Conservation (phyloP, 2,329 filamentous ascomycete species). For the Apiospora sp. region DNA sequence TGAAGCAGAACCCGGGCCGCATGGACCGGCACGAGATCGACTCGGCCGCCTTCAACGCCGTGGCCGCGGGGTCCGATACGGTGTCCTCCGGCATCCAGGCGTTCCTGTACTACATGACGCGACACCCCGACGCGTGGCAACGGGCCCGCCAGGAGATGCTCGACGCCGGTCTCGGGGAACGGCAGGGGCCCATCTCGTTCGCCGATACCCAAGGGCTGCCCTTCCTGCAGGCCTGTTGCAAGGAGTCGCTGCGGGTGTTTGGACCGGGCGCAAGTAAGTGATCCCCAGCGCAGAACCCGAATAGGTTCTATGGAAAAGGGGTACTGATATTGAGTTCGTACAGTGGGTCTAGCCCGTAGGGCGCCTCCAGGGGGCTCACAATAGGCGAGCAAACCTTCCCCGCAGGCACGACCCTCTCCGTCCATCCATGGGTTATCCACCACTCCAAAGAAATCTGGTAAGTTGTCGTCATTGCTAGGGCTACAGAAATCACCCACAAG, state of each 20-base stretch:
- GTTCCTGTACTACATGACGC: constrained; percentile 26
- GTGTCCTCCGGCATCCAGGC: constrained; percentile 23
- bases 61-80: constrained; percentile 19
- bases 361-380: constrained; percentile 28
- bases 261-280: background rate
- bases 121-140: constrained; percentile 25
- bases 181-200: constrained; percentile 26
- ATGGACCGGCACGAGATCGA: constrained; percentile 23
- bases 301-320: background rate
- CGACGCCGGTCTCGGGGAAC: constrained; percentile 24
- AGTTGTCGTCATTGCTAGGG: background rate
- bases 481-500: too few species aligned
- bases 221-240: constrained; percentile 38
- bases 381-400: constrained; percentile 28
- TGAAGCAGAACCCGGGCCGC: constrained; percentile 22
- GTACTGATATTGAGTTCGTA: constrained; percentile 29
- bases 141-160: constrained; percentile 30
- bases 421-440: constrained; percentile 29
- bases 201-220: constrained; percentile 33
- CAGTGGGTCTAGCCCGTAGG: constrained; percentile 28
- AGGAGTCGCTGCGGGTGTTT: constrained; percentile 36
- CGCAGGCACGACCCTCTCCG: constrained; percentile 26
- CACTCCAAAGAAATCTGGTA: constrained; percentile 28
- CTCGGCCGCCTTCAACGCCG: constrained; percentile 23
- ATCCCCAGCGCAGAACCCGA: background rate